Conservation (phyloP, 2,329 filamentous ascomycete genomes). For the Exutisphaerella laricina region DNA sequence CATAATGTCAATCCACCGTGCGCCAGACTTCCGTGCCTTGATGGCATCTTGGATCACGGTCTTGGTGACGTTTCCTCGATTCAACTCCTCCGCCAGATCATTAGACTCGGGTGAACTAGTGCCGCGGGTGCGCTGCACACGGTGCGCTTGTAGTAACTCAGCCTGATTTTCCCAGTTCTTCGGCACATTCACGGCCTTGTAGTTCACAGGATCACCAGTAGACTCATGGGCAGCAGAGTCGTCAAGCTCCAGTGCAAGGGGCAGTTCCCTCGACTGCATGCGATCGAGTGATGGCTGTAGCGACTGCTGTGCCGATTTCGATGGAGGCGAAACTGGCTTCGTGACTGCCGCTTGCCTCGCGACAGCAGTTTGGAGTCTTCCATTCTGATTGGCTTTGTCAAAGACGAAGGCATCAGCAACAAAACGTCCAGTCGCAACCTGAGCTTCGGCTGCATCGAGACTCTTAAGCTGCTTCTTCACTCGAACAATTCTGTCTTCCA, state of each 20-base stretch:
- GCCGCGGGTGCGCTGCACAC: slow-evolving; percentile 22
- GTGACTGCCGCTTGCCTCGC: slow-evolving; percentile 1
- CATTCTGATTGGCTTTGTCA: neutral
- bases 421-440: slow-evolving; percentile 3
- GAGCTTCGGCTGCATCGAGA: slow-evolving; percentile 4
- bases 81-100: neutral
- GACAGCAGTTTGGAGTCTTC: neutral
- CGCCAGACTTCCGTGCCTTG: slow-evolving; percentile 2
- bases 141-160: slow-evolving; percentile 27
- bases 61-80: neutral
- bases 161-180: slow-evolving; percentile 25
- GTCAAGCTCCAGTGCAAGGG: slow-evolving; percentile 20
- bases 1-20: slow-evolving; percentile 27
- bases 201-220: slow-evolving; percentile 23
- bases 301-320: slow-evolving; percentile 4
- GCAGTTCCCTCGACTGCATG: slow-evolving; percentile 24
- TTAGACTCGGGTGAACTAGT: neutral
- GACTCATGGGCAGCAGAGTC: slow-evolving; percentile 31
- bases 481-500: slow-evolving; percentile 4
- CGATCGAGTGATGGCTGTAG: slow-evolving; percentile 26
- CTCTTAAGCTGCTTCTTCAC: slow-evolving; percentile 3
- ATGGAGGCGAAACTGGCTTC: neutral
- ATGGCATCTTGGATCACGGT: neutral
- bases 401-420: slow-evolving; percentile 1
- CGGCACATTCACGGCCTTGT: slow-evolving; percentile 19